Conservation (phyloP, 768 basidiomycete genomes). For the Myochromella boudieri region DNA sequence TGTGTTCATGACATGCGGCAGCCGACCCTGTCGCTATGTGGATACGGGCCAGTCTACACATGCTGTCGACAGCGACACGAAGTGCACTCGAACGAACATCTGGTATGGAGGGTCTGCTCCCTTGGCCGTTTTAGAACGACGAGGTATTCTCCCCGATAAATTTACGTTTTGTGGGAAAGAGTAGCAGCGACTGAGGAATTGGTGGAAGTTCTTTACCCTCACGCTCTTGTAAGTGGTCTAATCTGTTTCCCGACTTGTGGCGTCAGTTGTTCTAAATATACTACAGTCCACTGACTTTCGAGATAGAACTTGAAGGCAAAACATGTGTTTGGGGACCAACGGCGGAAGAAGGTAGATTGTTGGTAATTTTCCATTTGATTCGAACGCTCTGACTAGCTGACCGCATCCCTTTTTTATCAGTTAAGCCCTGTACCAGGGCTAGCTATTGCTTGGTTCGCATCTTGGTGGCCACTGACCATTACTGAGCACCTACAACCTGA, state of each 20-base stretch:
- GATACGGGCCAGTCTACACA: conserved; percentile 16
- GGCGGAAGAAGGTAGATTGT: conserved; percentile 17
- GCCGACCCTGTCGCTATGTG: conserved; percentile 18
- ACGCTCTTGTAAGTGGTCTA: conserved; percentile 20
- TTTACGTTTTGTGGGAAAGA: conserved; percentile 21
- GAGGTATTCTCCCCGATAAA: conserved; percentile 22
- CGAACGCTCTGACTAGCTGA: not conserved
- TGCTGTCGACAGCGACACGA: conserved; percentile 16
- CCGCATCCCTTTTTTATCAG: not conserved
- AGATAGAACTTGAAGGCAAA: conserved; percentile 16
- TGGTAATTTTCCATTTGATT: conserved; percentile 11
- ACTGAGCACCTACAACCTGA: conserved; percentile 21
- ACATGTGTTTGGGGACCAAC: conserved; percentile 22
- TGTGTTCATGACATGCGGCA: conserved; percentile 19
- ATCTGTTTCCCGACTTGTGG: not conserved
- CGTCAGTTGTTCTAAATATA: not conserved
- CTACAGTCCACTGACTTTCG: conserved; percentile 24
- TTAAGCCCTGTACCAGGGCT: conserved; percentile 4
- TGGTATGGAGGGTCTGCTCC: conserved; percentile 16
- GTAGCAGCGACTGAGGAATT: conserved; percentile 18
- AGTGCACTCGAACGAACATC: conserved; percentile 14
- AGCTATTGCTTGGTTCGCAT: conserved; percentile 26
- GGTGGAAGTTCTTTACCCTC: conserved; percentile 21
- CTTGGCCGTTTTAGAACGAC: conserved; percentile 16
- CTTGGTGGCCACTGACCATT: conserved; percentile 14